Conservation (phyloP, 345 rosid genomes). For the Noccaea caerulescens region DNA sequence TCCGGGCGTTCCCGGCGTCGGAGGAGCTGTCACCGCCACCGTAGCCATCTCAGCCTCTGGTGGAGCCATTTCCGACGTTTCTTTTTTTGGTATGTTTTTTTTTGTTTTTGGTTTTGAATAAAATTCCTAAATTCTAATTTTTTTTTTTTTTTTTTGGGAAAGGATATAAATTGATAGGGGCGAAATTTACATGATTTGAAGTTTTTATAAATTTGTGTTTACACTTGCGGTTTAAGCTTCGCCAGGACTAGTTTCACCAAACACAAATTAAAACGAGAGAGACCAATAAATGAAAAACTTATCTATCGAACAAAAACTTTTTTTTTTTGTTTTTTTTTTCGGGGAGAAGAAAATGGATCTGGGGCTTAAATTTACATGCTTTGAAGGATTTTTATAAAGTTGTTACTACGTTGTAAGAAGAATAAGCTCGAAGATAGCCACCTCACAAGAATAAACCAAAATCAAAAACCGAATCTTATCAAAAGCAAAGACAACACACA, state of each 20-base stretch:
- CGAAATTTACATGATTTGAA: conserved; percentile 61
- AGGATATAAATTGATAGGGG: not conserved
- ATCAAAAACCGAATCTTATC: conserved; percentile 31
- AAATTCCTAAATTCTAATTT: conserved; percentile 24
- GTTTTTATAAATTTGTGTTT: conserved; percentile 60
- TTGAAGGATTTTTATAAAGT: conserved; percentile 42
- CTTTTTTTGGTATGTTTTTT: conserved; percentile 1
- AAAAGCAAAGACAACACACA: conserved; percentile 35
- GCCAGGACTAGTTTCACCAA: conserved; percentile 51
- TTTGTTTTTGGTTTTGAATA: not conserved
- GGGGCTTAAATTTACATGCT: conserved; percentile 43
- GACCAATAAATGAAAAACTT: conserved; percentile 27
- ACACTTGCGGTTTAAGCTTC: conserved; percentile 51
- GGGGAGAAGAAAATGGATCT: conserved; percentile 10
- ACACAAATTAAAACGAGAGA: conserved; percentile 18
- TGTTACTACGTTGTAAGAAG: conserved; percentile 38
- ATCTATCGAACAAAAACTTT: not conserved
- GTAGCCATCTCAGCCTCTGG: conserved; percentile 35
- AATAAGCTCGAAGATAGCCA: conserved; percentile 36
- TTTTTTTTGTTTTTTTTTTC: conserved; percentile 13
- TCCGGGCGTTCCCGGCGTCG: conserved; percentile 93
- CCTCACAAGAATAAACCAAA: conserved; percentile 12
- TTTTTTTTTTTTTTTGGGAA: conserved; percentile 27
- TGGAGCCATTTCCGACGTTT: conserved; percentile 4
- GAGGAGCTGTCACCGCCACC: conserved; percentile 55